Evolutionary conservation across 192 early-diverging fungal genomes (phyloP), one percentile per base, ranked within the genome.

Genomic region (Neocallimastix lanati): DNA sequence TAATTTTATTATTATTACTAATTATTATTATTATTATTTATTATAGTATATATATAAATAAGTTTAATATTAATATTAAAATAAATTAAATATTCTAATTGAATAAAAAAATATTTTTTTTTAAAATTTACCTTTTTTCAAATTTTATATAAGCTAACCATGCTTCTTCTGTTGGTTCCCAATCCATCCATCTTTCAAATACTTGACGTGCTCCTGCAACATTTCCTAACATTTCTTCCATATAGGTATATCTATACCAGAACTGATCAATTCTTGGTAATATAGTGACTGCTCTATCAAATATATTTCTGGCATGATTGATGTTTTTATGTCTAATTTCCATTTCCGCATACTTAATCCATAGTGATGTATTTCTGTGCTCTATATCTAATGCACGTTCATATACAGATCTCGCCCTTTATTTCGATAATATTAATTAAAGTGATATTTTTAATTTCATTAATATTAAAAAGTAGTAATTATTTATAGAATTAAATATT

Each of bases 111-210:
- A n/a, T n/a, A n/a, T n/a, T n/a, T n/a, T n/a, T n/a, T n/a, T n/a
- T n/a, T n/a, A n/a, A n/a, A n/a, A 33, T 33, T 6, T 29, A 96
- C 76, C 95, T 86, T 78, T 88, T 89, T 82, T 99, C 98, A 83
- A 98, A 92, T 84, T 96, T 95, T 76, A 98, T 92, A 81, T 95
- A 99, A 4, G 96, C 95, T 81, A 86, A 85, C 98, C 98, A 99
- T 1, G 95, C 95, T 27, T 91, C 92, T 79, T 94, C 93, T 33
- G 90, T 86, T 27, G 97, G 96, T 81, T 98, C 96, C 96, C 98
- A 98, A 79, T 93, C 89, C 97, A 99, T 98, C 98, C 98, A 99
- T 50, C 98, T 90, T 79, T 97, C 94, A 90, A 99, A 99, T 29
- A 99, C 93, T 38, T 94, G 92, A 14, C 98, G 89, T 1, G 93